These are phyloP conservation scores for Fusarium solani-melongenae DNA, from an alignment of 2,329 filamentous ascomycete species.

Conservation along the genomic window DNA sequence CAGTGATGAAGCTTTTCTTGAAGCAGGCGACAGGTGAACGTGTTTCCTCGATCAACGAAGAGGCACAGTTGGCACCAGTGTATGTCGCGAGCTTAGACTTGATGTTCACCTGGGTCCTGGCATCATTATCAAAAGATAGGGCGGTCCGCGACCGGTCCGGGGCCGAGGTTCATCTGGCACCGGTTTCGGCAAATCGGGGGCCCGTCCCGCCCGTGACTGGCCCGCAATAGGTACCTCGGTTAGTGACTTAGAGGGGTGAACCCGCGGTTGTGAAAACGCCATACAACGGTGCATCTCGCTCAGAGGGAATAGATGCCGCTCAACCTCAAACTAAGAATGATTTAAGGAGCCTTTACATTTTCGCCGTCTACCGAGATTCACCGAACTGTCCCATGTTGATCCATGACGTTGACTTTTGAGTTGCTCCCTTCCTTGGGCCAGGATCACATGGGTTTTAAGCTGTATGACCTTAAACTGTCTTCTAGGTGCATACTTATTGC, in stretches of 20 bases:
- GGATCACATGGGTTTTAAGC: background rate
- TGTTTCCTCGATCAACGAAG: conserved; percentile 1
- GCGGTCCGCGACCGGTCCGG: conserved; percentile 36
- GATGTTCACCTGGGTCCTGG: conserved; percentile 7
- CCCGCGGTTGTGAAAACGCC: conserved; percentile 4
- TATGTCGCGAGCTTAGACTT: conserved; percentile 24
- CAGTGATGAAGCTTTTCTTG: background rate
- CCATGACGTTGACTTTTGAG: background rate
- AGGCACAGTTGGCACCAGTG: conserved; percentile 12
- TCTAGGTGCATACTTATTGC: background rate
- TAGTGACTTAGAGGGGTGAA: conserved; percentile 30
- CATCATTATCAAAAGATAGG: conserved; percentile 35
- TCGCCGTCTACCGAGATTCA: background rate
- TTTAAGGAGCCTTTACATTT: background rate
- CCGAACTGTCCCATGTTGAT: background rate
- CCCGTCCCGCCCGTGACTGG: conserved; percentile 36
- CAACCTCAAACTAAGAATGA: background rate
- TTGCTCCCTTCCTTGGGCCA: background rate
- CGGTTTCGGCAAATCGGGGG: conserved; percentile 42
- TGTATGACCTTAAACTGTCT: background rate
- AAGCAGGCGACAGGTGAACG: background rate
- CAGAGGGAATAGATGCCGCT: background rate
- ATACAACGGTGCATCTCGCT: background rate
- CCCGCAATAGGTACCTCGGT: conserved; percentile 42
- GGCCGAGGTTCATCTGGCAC: conserved; percentile 40